Evolutionary conservation across 2,329 filamentous ascomycete genomes (phyloP), one percentile per base, ranked within the genome.

Genomic region (Ilyonectria robusta): DNA sequence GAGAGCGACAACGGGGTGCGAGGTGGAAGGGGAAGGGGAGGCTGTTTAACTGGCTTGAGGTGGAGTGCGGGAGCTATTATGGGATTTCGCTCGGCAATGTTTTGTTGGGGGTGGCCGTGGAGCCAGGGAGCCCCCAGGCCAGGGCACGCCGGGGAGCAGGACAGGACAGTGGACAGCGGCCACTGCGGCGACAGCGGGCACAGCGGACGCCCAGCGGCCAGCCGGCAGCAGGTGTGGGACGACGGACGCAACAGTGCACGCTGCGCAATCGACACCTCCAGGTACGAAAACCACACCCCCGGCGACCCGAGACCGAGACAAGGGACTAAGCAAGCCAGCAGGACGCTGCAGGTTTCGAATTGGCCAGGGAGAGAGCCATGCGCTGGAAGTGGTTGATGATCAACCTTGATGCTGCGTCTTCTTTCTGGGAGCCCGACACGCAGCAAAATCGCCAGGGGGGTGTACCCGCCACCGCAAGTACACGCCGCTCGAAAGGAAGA

Each of bases 21-120:
- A 4, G 46, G 48, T 4, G 5, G 19, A 44, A 48, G 60, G 56
- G 50, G 57, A 63, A 42, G 21, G 31, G 56, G 51, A 55, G 35
- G 51, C 51, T 54, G 48, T 61, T 51, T 40, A 26, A 46, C 40
- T n/a, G 19, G 40, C 8, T n/a, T 17, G 40, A 42, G 40, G 51
- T 61, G 59, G 57, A 69, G 51, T 17, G 66, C 60, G 68, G 68
- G 72, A 67, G 69, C 60, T 60, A 40, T 60, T 64, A 65, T 67
- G 62, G 63, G 60, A 51, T 19, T 72, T 63, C 60, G 58, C 59
- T 72, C 70, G 70, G 72, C 68, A 71, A 56, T 62, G 71, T 75
- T 75, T 75, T 75, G 73, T 75, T 75, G 72, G 72, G 73, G 72
- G 58, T 37, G 53, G 47, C 26, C 72, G 72, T 75, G 72, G 72